phyloP scores from a whole-genome alignment of 139 green algal species.

The Gonium pectorale region DNA sequence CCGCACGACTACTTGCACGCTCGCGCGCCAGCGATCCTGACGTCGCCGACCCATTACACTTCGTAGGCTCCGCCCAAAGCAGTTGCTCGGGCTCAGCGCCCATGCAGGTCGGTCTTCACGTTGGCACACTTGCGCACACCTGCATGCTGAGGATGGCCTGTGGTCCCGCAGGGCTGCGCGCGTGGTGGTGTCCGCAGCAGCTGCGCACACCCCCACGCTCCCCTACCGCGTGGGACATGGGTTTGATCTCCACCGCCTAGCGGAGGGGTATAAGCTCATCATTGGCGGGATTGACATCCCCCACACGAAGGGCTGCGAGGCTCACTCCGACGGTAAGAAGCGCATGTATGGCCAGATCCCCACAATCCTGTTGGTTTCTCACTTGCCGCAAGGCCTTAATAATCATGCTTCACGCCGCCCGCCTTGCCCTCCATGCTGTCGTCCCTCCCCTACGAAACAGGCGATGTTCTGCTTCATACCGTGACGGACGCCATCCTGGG shows the following conservation, averaged over 20 bases:
- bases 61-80: not conserved
- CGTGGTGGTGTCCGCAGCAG: not conserved
- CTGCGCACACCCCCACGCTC: conserved; percentile 43
- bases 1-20: not conserved
- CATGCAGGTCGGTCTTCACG: not conserved
- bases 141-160: too few species aligned
- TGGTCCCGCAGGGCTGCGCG: conserved; percentile 10
- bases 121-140: not conserved
- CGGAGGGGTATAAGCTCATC: conserved; percentile 93
- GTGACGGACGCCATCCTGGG: conserved; percentile 97
- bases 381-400: too few species aligned
- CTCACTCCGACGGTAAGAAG: conserved; percentile 91
- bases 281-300: conserved; percentile 96
- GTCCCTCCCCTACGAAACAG: too few species aligned
- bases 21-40: not conserved
- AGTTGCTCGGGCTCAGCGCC: not conserved
- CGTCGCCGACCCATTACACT: not conserved
- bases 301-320: conserved; percentile 95
- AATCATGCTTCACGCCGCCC: too few species aligned
- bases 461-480: conserved; percentile 96
- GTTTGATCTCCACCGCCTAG: conserved; percentile 93
- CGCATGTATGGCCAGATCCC: not conserved
- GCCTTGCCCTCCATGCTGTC: too few species aligned
- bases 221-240: conserved; percentile 87
- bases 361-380: conserved; percentile 21